Evolutionary conservation across 441 rosid genomes (phyloP).

Genomic region (Croton setiger): DNA sequence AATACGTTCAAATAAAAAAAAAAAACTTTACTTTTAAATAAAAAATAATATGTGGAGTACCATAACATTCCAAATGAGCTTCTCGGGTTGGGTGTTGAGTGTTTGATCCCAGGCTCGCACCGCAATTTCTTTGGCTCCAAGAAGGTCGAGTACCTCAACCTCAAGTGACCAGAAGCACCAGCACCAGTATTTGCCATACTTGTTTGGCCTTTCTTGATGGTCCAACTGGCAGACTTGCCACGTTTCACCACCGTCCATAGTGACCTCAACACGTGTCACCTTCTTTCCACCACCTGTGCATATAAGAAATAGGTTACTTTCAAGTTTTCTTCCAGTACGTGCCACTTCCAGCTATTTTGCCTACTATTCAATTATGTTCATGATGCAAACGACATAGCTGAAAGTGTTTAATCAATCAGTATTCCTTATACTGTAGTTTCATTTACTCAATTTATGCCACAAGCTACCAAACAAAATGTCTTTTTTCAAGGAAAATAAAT

Average conservation of each 20-base stretch:
- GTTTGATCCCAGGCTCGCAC: conserved; percentile 96
- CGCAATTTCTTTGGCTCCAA: conserved; percentile 72
- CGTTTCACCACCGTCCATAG: conserved; percentile 89
- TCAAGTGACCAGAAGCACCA: conserved; percentile 96
- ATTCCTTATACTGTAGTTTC: too few species aligned
- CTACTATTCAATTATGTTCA: too few species aligned
- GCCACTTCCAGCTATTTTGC: background rate
- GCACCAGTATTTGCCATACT: conserved; percentile 76
- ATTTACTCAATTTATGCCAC: too few species aligned
- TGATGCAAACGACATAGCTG: too few species aligned
- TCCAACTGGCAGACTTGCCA: conserved; percentile 80
- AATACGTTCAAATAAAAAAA: too few species aligned
- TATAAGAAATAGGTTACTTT: conserved; percentile 2
- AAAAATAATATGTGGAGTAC: conserved; percentile 27
- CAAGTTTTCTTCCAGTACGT: background rate
- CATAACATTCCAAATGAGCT: conserved; percentile 93
- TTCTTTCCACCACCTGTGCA: conserved; percentile 78
- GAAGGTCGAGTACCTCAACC: conserved; percentile 74
- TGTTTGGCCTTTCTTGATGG: conserved; percentile 64
- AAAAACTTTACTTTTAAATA: too few species aligned
- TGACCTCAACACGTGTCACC: conserved; percentile 90
- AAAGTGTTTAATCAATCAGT: too few species aligned
- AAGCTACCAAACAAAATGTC: too few species aligned
- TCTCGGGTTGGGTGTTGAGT: conserved; percentile 83
- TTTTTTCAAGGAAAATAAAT: too few species aligned